phyloP scores from a whole-genome alignment of 2,329 filamentous ascomycete genomes.

The Aspergillus neoniger region DNA sequence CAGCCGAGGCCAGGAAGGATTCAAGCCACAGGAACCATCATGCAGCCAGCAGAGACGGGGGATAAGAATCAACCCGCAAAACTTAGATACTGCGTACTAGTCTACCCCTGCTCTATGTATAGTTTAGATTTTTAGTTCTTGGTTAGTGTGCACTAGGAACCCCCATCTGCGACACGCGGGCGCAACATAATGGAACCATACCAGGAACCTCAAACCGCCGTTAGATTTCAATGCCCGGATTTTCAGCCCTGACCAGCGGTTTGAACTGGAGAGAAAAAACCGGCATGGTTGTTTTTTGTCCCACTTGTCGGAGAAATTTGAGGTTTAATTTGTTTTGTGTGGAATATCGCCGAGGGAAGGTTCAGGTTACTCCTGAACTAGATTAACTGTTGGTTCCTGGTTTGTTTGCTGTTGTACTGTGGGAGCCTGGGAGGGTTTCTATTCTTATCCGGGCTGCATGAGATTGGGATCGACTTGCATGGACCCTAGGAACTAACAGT shows the following conservation, averaged over 20 bases:
- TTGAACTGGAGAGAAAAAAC: neutral
- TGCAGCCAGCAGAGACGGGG: too few relatives aligned
- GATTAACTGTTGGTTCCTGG: neutral
- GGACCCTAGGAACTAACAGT: too few relatives aligned
- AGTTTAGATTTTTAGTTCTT: too few relatives aligned
- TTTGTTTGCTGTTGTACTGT: neutral
- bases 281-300: neutral
- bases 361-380: neutral
- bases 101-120: too few relatives aligned
- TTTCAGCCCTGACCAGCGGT: constrained; percentile 8
- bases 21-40: too few relatives aligned
- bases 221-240: neutral
- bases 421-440: neutral
- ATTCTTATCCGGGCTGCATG: neutral
- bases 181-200: constrained; percentile 2
- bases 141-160: neutral
- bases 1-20: neutral
- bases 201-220: constrained; percentile 2
- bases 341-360: neutral
- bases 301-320: neutral
- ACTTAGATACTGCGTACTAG: too few relatives aligned
- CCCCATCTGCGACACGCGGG: constrained; percentile 9
- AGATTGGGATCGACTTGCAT: neutral
- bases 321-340: neutral
- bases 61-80: too few relatives aligned